phyloP scores from a whole-genome alignment of 2,329 filamentous ascomycete species.

The Fusarium cyanostomum region DNA sequence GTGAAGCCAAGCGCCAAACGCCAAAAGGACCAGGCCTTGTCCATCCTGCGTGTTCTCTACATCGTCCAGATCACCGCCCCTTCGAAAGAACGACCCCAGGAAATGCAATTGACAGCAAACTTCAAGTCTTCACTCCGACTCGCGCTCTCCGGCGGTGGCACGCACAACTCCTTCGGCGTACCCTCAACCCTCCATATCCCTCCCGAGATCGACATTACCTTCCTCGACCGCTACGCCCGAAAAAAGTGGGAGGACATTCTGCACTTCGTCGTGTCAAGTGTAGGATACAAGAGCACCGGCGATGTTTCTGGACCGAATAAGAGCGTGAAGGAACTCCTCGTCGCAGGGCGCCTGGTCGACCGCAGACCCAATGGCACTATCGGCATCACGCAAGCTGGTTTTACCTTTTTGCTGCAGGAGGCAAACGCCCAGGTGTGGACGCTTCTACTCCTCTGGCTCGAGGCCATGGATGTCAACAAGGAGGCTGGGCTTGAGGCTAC shows the following conservation, averaged over 20 bases:
- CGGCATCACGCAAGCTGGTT: constrained; percentile 90
- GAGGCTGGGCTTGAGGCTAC: constrained; percentile 82
- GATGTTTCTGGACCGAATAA: constrained; percentile 68
- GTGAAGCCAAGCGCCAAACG: constrained; percentile 71
- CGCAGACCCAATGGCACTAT: constrained; percentile 69
- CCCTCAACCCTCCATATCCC: constrained; percentile 73
- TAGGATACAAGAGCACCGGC: constrained; percentile 62
- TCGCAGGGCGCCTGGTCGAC: constrained; percentile 83
- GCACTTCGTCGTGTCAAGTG: constrained; percentile 90
- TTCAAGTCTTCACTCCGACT: constrained; percentile 86
- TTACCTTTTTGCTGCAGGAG: constrained; percentile 93
- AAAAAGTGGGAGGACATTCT: constrained; percentile 95
- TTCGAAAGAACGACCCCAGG: constrained; percentile 70
- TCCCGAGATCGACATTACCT: constrained; percentile 71
- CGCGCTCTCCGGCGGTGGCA: constrained; percentile 86
- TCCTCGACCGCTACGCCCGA: constrained; percentile 86
- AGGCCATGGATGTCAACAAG: constrained; percentile 72
- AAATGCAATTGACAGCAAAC: constrained; percentile 80
- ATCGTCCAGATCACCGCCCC: constrained; percentile 76
- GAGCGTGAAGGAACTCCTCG: constrained; percentile 85
- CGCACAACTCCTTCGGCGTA: constrained; percentile 90
- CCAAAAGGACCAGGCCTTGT: constrained; percentile 84
- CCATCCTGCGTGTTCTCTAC: constrained; percentile 84
- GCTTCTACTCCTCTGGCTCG: constrained; percentile 89
- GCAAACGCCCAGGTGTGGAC: constrained; percentile 98